Conservation (phyloP, 2,329 filamentous ascomycete species). For the Thielaviopsis cerberus region DNA sequence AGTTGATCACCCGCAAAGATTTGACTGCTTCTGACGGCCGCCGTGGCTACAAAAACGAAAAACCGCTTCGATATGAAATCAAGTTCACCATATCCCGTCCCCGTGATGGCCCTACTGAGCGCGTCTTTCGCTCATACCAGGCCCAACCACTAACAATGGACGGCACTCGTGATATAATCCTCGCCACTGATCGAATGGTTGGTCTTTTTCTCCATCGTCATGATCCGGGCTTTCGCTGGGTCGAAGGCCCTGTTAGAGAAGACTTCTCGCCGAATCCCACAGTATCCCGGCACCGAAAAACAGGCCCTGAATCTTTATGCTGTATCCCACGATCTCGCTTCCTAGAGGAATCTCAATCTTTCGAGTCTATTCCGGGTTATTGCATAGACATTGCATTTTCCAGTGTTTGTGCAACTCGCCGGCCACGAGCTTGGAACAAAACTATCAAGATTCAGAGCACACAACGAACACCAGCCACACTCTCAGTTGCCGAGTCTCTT, state of each 20-base stretch:
- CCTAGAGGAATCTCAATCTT: constrained; percentile 25
- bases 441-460: constrained; percentile 26
- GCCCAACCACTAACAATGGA: constrained; percentile 26
- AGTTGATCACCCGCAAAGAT: constrained; percentile 35
- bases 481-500: constrained; percentile 27
- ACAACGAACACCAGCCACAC: constrained; percentile 29
- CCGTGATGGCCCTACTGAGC: constrained; percentile 23
- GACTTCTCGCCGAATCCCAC: constrained; percentile 20
- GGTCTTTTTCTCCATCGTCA: constrained; percentile 32
- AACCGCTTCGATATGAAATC: constrained; percentile 30
- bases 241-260: constrained; percentile 25
- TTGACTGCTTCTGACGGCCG: constrained; percentile 26
- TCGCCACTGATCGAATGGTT: constrained; percentile 31
- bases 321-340: constrained; percentile 29
- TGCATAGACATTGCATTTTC: constrained; percentile 27
- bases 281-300: constrained; percentile 23
- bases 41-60: constrained; percentile 19
- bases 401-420: constrained; percentile 22
- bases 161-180: constrained; percentile 27
- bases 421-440: constrained; percentile 21
- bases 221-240: constrained; percentile 31
- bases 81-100: constrained; percentile 23
- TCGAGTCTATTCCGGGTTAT: constrained; percentile 32
- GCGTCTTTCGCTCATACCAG: constrained; percentile 32
- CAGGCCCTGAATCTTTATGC: constrained; percentile 25